Evolutionary conservation across 164 flowering plant species (phyloP), one percentile per base, ranked within the genome.

Genomic region (Protea cynaroides): DNA sequence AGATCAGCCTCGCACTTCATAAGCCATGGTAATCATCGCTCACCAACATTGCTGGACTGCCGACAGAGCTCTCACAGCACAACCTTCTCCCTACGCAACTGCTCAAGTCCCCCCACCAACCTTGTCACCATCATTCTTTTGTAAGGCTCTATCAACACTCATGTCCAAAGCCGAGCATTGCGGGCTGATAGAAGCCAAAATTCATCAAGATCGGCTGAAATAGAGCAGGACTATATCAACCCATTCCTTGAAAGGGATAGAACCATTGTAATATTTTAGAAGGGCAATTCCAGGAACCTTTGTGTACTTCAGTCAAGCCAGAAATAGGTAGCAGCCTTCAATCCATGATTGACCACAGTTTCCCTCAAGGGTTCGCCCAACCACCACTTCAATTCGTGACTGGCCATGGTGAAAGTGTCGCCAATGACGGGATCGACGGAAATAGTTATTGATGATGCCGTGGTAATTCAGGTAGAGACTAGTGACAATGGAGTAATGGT

Each of bases 341-440:
- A 56, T 5, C 97, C 96, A 59, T 81, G 82, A 24, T 80, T 85
- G 18, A 51, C 79, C 52, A 82, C 88, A 1, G 93, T 94, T 69
- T 86, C 95, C 98, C 98, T 91, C 22, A 94, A 24, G 0, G 97
- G 99, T 68, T 91, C 92, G 1, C 97, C 97, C 0, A 86, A 66
- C 99, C 97, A 94, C 99, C 97, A 94, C 67, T 89, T 83, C 58
- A 93, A 84, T 55, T 87, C 95, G 59, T 89, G 92, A 65, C 90
- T 89, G 0, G 9, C 44, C 93, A 82, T 91, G 1, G 69, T 72
- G 76, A 94, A 94, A 0, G 7, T 4, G 0, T 85, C 95, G 2
- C 87, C 88, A 10, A 86, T 75, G 4, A 12, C 5, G 0, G 97
- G 96, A 62, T 94, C 97, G 8, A 62, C n/a, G 47, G n/a, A 94